Conservation (phyloP, 2,329 filamentous ascomycete species). For the Zopfia rhizophila region DNA sequence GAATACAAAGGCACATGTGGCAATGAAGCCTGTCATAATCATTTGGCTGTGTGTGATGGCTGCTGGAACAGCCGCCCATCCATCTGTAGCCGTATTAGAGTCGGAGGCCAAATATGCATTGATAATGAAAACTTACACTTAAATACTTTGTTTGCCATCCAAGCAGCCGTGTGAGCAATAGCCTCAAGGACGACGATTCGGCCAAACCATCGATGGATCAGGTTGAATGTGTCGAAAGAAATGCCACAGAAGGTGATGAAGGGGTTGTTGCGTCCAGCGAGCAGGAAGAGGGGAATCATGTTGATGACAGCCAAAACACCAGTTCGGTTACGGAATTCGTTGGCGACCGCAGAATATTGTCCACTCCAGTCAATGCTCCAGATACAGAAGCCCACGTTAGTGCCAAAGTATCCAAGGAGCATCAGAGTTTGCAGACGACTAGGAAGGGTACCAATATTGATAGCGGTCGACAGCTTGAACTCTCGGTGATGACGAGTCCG, state of each 20-base stretch:
- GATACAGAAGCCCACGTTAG: conserved; percentile 58
- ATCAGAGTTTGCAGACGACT: conserved; percentile 60
- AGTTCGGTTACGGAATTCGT: conserved; percentile 70
- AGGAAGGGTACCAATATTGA: conserved; percentile 62
- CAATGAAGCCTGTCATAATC: conserved; percentile 72
- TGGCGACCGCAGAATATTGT: conserved; percentile 80
- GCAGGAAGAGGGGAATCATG: conserved; percentile 79
- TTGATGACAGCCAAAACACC: conserved; percentile 78
- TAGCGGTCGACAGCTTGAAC: conserved; percentile 60
- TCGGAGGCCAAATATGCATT: too few species aligned
- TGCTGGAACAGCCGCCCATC: conserved; percentile 60
- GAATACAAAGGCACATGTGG: conserved; percentile 68
- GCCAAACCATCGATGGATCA: conserved; percentile 83
- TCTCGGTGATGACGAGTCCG: conserved; percentile 61
- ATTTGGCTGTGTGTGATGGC: conserved; percentile 57
- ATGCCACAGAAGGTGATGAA: conserved; percentile 77
- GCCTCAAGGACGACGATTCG: conserved; percentile 78
- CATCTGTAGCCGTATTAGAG: conserved; percentile 48
- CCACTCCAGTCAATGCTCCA: conserved; percentile 70
- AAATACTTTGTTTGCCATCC: conserved; percentile 59
- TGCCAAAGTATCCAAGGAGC: conserved; percentile 59
- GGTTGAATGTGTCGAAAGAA: conserved; percentile 84
- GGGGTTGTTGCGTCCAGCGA: conserved; percentile 82
- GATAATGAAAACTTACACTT: conserved; percentile 42
- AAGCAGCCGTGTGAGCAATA: conserved; percentile 72